Percentiles rank a stretch among this genome's conserved stretches.
These are phyloP conservation scores for Dysphania ambrosioides DNA, from an alignment of 148 eudicot species.

Conservation along the genomic window DNA sequence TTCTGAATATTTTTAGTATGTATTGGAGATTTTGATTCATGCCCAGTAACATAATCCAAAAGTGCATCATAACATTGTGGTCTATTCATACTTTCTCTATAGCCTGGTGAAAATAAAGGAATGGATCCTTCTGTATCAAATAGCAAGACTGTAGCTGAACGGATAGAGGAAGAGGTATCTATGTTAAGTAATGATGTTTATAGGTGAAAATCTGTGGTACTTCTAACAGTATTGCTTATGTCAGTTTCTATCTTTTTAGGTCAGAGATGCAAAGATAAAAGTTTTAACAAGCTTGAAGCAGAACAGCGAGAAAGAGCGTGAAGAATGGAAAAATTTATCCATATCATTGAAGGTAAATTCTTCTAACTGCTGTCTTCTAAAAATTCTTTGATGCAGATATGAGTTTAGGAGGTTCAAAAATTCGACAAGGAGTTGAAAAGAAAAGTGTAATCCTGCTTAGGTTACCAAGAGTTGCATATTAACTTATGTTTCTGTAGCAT, in stretches of 20 bases:
- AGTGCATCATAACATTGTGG: background rate
- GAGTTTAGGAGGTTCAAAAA: background rate
- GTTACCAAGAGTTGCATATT: no score
- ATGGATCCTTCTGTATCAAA: conserved; percentile 40
- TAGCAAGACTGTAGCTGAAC: conserved; percentile 62
- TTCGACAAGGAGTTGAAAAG: background rate
- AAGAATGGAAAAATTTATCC: conserved; percentile 72
- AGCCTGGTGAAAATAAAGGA: conserved; percentile 75
- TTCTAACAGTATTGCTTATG: background rate
- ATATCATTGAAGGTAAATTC: conserved; percentile 59
- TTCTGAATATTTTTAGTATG: background rate
- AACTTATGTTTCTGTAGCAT: background rate
- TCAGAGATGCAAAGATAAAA: conserved; percentile 85
- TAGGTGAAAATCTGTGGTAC: background rate
- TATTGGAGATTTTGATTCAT: background rate
- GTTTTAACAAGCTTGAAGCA: conserved; percentile 71
- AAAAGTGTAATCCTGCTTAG: no score
- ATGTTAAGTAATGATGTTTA: background rate
- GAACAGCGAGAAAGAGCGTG: conserved; percentile 63
- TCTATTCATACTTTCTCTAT: conserved; percentile 17
- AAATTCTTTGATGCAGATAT: background rate
- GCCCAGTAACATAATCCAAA: background rate
- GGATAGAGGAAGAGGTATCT: conserved; percentile 74
- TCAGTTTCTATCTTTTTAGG: conserved; percentile 40
- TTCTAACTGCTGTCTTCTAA: background rate